Percentiles rank a stretch among this genome's conserved stretches.
phyloP scores from a whole-genome alignment of 148 eudicot genomes.

The Polygonum aviculare region DNA sequence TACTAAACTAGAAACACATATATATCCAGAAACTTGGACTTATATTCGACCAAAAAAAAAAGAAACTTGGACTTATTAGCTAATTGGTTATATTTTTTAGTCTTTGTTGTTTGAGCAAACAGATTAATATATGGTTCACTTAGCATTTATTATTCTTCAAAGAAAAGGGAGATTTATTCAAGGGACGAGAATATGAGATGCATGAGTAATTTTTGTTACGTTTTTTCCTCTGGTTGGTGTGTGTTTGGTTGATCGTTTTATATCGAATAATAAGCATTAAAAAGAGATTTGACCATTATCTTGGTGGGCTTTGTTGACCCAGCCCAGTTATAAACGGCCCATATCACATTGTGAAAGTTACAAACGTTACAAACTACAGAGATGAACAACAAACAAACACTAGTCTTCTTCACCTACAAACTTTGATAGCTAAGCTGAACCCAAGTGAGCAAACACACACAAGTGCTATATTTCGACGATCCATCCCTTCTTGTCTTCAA shows the following conservation, averaged over 20 bases:
- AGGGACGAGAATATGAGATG: too few relatives aligned
- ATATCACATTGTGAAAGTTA: too few relatives aligned
- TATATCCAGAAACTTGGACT: background rate
- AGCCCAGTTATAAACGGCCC: background rate
- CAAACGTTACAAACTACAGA: too few relatives aligned
- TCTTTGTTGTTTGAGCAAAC: too few relatives aligned
- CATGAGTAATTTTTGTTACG: too few relatives aligned
- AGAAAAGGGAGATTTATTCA: too few relatives aligned
- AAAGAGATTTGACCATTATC: background rate
- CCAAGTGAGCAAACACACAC: background rate
- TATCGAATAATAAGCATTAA: background rate
- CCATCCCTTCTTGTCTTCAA: slow-evolving; percentile 81
- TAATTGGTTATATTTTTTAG: too few relatives aligned
- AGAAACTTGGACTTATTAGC: background rate
- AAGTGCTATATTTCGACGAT: slow-evolving; percentile 36
- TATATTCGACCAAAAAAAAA: too few relatives aligned
- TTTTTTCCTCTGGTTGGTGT: background rate
- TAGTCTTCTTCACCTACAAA: background rate
- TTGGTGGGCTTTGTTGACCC: background rate
- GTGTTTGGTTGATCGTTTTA: background rate
- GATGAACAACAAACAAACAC: background rate
- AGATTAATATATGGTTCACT: too few relatives aligned
- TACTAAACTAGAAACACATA: background rate
- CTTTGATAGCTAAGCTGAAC: background rate
- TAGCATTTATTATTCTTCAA: too few relatives aligned